These are phyloP conservation scores for Paratinospora sagittata DNA, from an alignment of 164 flowering plant species.

Conservation along the genomic window DNA sequence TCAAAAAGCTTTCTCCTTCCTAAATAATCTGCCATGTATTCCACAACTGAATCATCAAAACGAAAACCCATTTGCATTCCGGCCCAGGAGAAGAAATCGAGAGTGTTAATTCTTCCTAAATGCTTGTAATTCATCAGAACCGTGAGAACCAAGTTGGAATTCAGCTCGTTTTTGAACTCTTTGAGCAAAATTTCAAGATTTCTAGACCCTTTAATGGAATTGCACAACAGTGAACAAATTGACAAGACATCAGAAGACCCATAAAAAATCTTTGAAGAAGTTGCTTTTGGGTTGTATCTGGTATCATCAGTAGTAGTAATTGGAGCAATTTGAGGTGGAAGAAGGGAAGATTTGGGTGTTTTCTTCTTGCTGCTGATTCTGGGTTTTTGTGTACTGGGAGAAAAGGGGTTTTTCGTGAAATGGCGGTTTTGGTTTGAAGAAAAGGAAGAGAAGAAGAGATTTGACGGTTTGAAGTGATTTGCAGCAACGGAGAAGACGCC, in stretches of 20 bases:
- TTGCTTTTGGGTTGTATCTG: constrained; percentile 14
- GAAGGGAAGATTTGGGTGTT: not conserved
- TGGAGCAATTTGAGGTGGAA: constrained; percentile 7
- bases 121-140: constrained; percentile 34
- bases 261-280: not conserved
- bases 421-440: constrained; percentile 6
- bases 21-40: constrained; percentile 44
- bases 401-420: not conserved
- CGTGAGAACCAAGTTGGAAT: constrained; percentile 29
- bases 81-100: constrained; percentile 47
- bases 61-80: constrained; percentile 32
- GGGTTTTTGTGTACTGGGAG: constrained; percentile 1
- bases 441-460: constrained; percentile 8
- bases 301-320: not conserved
- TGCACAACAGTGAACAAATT: constrained; percentile 26
- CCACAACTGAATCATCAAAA: constrained; percentile 40
- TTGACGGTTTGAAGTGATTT: constrained; percentile 4
- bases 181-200: constrained; percentile 26
- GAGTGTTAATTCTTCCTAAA: constrained; percentile 35
- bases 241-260: constrained; percentile 11
- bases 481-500: constrained; percentile 13
- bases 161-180: constrained; percentile 23
- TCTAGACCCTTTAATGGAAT: not conserved
- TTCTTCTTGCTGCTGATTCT: not conserved
- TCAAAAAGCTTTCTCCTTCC: constrained; percentile 50